phyloP scores from a whole-genome alignment of 441 rosid species.

The Viola pubescens region DNA sequence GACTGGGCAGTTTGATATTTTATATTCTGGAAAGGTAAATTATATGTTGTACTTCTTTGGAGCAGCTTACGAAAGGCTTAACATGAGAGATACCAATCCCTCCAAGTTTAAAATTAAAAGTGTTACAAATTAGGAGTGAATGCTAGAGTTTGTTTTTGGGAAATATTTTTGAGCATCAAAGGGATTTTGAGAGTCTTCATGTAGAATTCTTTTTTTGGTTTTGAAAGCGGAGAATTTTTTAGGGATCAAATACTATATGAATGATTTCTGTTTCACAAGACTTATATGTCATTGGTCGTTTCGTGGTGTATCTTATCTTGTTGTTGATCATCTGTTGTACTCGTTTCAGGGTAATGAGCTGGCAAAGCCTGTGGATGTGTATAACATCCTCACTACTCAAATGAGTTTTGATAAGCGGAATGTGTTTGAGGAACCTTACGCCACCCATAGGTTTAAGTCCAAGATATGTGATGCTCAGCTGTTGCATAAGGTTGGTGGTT shows the following conservation, averaged over 20 bases:
- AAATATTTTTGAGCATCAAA: background rate
- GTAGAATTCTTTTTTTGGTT: background rate
- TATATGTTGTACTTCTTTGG: conserved; percentile 10
- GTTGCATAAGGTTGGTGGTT: conserved; percentile 25
- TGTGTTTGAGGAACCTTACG: conserved; percentile 24
- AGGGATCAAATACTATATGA: background rate
- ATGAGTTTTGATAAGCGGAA: conserved; percentile 23
- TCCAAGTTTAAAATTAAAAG: background rate
- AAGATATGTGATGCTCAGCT: conserved; percentile 33
- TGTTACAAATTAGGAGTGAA: background rate
- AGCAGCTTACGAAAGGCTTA: background rate
- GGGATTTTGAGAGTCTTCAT: background rate
- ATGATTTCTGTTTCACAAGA: conserved; percentile 3
- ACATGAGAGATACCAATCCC: background rate
- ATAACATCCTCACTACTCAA: conserved; percentile 40
- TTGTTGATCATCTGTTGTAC: conserved; percentile 5
- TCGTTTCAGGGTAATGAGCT: conserved; percentile 43
- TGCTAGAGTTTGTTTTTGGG: background rate
- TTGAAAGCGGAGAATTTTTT: conserved; percentile 3
- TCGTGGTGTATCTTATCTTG: background rate
- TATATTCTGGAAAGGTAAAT: conserved; percentile 58
- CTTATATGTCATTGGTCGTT: conserved; percentile 1
- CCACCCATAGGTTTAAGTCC: conserved; percentile 18
- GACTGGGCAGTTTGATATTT: conserved; percentile 72
- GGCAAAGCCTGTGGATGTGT: conserved; percentile 47